A percentile compares a stretch with the other conserved stretches of the same genome.
Evolutionary conservation across 2,329 filamentous ascomycete genomes (phyloP).

Genomic region (Trichoderma sp.): DNA sequence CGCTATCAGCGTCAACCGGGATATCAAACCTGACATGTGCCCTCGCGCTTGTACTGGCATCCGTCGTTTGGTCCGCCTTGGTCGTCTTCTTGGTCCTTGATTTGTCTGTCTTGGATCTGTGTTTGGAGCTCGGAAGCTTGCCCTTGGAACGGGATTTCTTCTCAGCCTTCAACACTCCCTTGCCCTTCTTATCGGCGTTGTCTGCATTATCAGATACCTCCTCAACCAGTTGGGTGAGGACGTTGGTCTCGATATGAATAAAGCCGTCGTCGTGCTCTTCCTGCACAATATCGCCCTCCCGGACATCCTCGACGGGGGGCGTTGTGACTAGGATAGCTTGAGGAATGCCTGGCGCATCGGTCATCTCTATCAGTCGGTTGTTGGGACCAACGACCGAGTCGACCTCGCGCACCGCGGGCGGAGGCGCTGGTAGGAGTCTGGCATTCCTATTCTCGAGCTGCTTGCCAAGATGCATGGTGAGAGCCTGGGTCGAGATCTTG

Average conservation of each 20-base stretch:
- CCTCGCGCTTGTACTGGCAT: not conserved
- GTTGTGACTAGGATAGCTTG: conserved; percentile 7
- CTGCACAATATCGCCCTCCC: conserved; percentile 17
- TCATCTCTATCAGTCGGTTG: conserved; percentile 19
- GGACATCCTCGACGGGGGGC: conserved; percentile 4
- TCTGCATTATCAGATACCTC: not conserved
- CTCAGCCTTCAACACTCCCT: not conserved
- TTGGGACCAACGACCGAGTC: conserved; percentile 19
- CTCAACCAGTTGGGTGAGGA: not conserved
- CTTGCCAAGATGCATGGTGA: conserved; percentile 10
- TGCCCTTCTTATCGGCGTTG: conserved; percentile 1
- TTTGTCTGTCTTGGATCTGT: not conserved
- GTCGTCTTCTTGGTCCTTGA: not conserved
- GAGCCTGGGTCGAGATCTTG: conserved; percentile 14
- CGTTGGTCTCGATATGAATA: conserved; percentile 16
- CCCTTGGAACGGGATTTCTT: conserved; percentile 1
- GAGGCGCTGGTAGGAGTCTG: conserved; percentile 7
- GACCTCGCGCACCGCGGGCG: conserved; percentile 8
- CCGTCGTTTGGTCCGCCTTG: not conserved
- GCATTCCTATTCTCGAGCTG: conserved; percentile 14
- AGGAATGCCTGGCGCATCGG: conserved; percentile 6
- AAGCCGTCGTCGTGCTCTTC: conserved; percentile 16
- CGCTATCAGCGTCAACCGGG: conserved; percentile 2
- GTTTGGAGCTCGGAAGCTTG: not conserved
- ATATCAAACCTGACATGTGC: conserved; percentile 1